Base-by-base conservation (phyloP, 1,139 yeast species). In the Yamadazyma triangularis region DNA sequence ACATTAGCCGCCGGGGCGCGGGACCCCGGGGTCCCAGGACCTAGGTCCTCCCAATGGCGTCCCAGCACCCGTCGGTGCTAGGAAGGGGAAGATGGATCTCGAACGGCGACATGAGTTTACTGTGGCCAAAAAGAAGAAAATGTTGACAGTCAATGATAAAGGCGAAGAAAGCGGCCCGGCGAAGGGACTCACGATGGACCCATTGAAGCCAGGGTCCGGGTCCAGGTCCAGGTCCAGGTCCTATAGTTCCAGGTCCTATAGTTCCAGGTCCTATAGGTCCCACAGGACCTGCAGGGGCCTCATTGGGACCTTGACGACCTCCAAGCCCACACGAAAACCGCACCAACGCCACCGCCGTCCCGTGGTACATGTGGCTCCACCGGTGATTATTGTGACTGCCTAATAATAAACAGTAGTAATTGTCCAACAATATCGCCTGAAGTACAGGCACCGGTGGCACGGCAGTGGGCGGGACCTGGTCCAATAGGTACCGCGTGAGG, bases 1-100 rank as follows among this genome's bases (percentile, higher is more conserved):
- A n/a, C n/a, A n/a, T n/a, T n/a, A n/a, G n/a, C n/a, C n/a, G n/a
- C n/a, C n/a, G n/a, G n/a, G n/a, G n/a, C n/a, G n/a, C n/a, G n/a
- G n/a, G n/a, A n/a, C n/a, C n/a, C n/a, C n/a, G n/a, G n/a, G n/a
- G n/a, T n/a, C n/a, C n/a, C n/a, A n/a, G n/a, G n/a, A n/a, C n/a
- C n/a, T n/a, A n/a, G n/a, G n/a, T n/a, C n/a, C n/a, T n/a, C n/a
- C n/a, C n/a, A n/a, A n/a, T n/a, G n/a, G n/a, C n/a, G n/a, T n/a
- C n/a, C n/a, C n/a, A n/a, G n/a, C n/a, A n/a, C n/a, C n/a, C 51
- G 39, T 67, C 73, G 0, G 66, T 45, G 26, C 58, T 64, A 1
- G 73, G 73, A 25, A 67, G 41, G 26, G 65, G 71, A 15, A 65
- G 35, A 21, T 60, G 36, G 15, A 64, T 45, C 29, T 62, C 67